Percentiles rank a stretch among this genome's conserved stretches.
These are phyloP conservation scores for Malassezia psittaci DNA, from an alignment of 1,284 basidiomycete species.

Conservation along the genomic window DNA sequence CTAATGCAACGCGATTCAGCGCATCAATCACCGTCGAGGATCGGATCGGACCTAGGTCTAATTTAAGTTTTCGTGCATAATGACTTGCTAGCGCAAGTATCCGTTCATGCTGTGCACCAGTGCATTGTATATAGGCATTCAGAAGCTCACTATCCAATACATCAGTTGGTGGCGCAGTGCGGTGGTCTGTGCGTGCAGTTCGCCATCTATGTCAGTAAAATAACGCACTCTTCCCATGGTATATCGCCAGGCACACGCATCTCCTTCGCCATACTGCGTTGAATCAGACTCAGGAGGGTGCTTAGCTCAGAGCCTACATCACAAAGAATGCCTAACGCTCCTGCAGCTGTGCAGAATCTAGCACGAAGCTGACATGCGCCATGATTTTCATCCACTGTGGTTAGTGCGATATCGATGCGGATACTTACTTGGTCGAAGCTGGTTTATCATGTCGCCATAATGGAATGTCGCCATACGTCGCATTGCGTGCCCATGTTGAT, in stretches of 20 bases:
- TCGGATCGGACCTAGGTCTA: neutral
- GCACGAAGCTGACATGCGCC: neutral
- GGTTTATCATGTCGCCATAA: constrained; percentile 44
- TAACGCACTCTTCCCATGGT: constrained; percentile 15
- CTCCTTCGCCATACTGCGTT: constrained; percentile 22
- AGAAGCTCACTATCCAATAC: constrained; percentile 38
- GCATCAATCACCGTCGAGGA: neutral
- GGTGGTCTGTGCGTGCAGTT: constrained; percentile 41
- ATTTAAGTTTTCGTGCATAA: neutral
- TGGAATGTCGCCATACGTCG: constrained; percentile 34
- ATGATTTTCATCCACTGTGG: neutral
- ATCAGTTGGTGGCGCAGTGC: constrained; percentile 24
- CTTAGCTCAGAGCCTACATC: constrained; percentile 18
- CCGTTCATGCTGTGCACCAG: neutral
- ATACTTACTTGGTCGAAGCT: constrained; percentile 10
- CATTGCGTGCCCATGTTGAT: constrained; percentile 29
- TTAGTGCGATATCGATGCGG: neutral
- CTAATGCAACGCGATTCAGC: neutral
- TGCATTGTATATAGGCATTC: neutral
- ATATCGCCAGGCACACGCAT: constrained; percentile 20
- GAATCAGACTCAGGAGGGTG: constrained; percentile 21
- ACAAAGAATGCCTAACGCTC: constrained; percentile 31
- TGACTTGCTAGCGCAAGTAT: neutral
- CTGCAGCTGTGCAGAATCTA: constrained; percentile 31
- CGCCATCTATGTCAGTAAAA: constrained; percentile 19